A percentile compares a stretch with the other conserved stretches of the same genome.
Conservation (phyloP, 2,329 filamentous ascomycete species). For the Arthrobotrys megalospora region DNA sequence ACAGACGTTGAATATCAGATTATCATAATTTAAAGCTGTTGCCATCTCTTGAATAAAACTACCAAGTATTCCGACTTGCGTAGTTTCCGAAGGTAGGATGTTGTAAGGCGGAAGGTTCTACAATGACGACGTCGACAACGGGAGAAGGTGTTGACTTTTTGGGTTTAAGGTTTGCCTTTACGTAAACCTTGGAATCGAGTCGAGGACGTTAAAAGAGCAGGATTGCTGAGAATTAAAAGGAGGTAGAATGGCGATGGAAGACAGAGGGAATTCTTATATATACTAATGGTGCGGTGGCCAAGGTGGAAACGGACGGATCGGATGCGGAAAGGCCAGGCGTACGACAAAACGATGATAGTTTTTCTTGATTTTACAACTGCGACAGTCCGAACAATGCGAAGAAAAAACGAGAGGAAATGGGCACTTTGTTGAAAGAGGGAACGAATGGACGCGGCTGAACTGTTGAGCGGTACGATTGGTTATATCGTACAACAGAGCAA, state of each 20-base stretch:
- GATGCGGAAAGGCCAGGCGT: slow-evolving; percentile 40
- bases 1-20: slow-evolving; percentile 68
- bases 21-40: slow-evolving; percentile 66
- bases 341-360: slow-evolving; percentile 15
- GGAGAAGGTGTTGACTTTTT: neutral
- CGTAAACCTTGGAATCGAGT: slow-evolving; percentile 9
- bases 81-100: slow-evolving; percentile 21
- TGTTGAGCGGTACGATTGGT: slow-evolving; percentile 18
- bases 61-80: slow-evolving; percentile 22
- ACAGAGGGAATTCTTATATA: slow-evolving; percentile 13
- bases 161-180: slow-evolving; percentile 14
- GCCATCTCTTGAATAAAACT: slow-evolving; percentile 64
- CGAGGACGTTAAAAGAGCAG: slow-evolving; percentile 25
- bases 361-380: slow-evolving; percentile 15
- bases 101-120: neutral
- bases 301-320: slow-evolving; percentile 49
- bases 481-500: slow-evolving; percentile 31
- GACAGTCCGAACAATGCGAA: neutral
- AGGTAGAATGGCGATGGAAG: slow-evolving; percentile 6
- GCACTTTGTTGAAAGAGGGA: slow-evolving; percentile 19
- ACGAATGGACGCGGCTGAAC: slow-evolving; percentile 58
- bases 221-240: slow-evolving; percentile 29
- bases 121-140: slow-evolving; percentile 7
- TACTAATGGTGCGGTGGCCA: slow-evolving; percentile 1
- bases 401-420: slow-evolving; percentile 4